Conservation (phyloP, 2,329 filamentous ascomycete species). For the Sporothrix phasma region DNA sequence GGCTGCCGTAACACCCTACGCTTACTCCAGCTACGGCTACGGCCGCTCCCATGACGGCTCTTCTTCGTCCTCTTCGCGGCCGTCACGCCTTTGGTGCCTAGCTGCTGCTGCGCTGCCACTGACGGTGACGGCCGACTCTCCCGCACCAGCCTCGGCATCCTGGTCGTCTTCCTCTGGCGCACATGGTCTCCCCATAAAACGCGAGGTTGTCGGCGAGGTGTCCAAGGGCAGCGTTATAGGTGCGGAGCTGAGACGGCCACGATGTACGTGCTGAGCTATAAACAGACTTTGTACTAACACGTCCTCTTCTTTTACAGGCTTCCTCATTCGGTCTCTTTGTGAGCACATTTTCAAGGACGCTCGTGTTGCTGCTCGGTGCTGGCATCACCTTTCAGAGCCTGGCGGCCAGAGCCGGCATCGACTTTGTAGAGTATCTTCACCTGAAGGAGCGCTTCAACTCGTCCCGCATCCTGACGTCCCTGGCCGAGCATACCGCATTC, state of each 20-base stretch:
- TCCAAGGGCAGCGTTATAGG: constrained; percentile 45
- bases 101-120: constrained; percentile 12
- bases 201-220: constrained; percentile 37
- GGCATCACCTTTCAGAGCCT: constrained; percentile 41
- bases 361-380: constrained; percentile 58
- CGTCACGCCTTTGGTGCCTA: constrained; percentile 6
- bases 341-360: constrained; percentile 58
- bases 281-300: no score
- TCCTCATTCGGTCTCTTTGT: constrained; percentile 55
- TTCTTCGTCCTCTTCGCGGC: constrained; percentile 4
- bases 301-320: constrained; percentile 33
- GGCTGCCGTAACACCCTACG: background rate
- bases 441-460: constrained; percentile 29
- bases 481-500: constrained; percentile 52
- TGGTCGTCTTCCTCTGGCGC: background rate
- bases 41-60: background rate
- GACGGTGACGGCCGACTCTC: background rate
- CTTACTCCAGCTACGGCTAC: background rate
- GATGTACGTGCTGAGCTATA: background rate
- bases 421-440: constrained; percentile 30
- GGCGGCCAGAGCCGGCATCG: constrained; percentile 34
- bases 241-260: constrained; percentile 24
- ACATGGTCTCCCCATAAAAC: constrained; percentile 18
- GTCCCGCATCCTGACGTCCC: constrained; percentile 36
- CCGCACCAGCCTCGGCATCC: background rate